Percentiles rank a stretch among this genome's conserved stretches.
These are phyloP conservation scores for Acacia concinna DNA, from an alignment of 331 rosid species.

Conservation along the genomic window DNA sequence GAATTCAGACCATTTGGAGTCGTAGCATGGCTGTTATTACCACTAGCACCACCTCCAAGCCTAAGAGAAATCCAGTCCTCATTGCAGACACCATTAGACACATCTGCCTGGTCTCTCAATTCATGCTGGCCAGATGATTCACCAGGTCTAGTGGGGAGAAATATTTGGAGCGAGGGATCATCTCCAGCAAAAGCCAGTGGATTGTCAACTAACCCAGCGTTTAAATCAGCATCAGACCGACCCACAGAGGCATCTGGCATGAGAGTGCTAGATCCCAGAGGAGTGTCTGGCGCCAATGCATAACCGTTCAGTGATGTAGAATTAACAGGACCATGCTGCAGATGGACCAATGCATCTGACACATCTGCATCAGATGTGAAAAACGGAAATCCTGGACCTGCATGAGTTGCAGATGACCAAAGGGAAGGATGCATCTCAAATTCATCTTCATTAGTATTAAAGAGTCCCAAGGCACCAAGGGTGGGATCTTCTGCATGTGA, in stretches of 20 bases:
- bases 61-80: constrained; percentile 96
- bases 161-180: constrained; percentile 93
- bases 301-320: constrained; percentile 82
- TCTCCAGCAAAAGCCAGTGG: constrained; percentile 78
- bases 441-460: constrained; percentile 61
- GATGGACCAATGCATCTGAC: constrained; percentile 60
- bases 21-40: constrained; percentile 53
- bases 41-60: constrained; percentile 77
- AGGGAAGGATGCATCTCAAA: constrained; percentile 54
- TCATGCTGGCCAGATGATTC: constrained; percentile 65
- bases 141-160: constrained; percentile 90
- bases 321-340: constrained; percentile 62
- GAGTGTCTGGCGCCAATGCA: constrained; percentile 58
- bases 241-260: constrained; percentile 55
- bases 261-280: constrained; percentile 60
- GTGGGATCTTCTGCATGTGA: constrained; percentile 70
- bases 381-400: constrained; percentile 75
- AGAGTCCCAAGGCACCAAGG: constrained; percentile 70
- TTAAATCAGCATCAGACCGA: constrained; percentile 64
- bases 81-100: constrained; percentile 74
- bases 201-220: constrained; percentile 83
- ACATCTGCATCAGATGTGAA: constrained; percentile 76
- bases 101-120: constrained; percentile 68
- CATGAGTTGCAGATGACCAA: constrained; percentile 77
- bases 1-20: constrained; percentile 57